These are phyloP conservation scores for Colletotrichum paranaense DNA, from an alignment of 2,329 filamentous ascomycete species.

Conservation along the genomic window DNA sequence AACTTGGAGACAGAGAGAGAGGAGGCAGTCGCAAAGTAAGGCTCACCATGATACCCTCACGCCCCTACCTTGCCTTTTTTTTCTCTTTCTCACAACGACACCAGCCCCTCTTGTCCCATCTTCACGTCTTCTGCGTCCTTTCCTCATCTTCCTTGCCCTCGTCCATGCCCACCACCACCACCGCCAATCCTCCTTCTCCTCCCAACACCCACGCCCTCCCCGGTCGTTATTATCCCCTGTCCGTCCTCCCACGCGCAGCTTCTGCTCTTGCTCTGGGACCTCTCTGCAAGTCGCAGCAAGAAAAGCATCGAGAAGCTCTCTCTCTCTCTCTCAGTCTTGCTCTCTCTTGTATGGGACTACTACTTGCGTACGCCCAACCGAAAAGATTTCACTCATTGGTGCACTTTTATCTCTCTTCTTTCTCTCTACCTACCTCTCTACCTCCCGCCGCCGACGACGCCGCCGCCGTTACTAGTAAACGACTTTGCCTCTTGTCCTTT, in stretches of 20 bases:
- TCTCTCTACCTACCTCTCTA: not conserved
- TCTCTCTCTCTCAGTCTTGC: not conserved
- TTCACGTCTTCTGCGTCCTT: slow-evolving; percentile 7
- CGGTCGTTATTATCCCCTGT: slow-evolving; percentile 35
- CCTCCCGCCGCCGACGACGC: not conserved
- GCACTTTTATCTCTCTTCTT: not conserved
- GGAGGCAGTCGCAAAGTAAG: not conserved
- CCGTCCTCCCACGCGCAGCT: slow-evolving; percentile 13
- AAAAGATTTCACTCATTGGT: not conserved
- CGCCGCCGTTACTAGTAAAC: not conserved
- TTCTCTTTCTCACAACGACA: not conserved
- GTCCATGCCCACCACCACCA: slow-evolving; percentile 1
- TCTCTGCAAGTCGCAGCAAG: slow-evolving; percentile 33
- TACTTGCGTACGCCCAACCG: not conserved
- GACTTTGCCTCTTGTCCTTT: not conserved
- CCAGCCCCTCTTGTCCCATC: slow-evolving; percentile 29
- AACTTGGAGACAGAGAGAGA: too few relatives aligned
- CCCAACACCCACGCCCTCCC: slow-evolving; percentile 27
- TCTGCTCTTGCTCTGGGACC: slow-evolving; percentile 12
- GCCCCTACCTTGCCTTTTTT: not conserved
- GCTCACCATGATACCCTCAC: slow-evolving; percentile 13
- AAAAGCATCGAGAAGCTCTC: slow-evolving; percentile 35
- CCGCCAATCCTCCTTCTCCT: slow-evolving; percentile 2
- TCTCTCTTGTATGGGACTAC: not conserved
- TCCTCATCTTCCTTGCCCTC: slow-evolving; percentile 3